Evolutionary conservation across 176 grass and related monocot species (phyloP), one percentile per base, ranked within the genome.

Genomic region (Microstegium vimineum): DNA sequence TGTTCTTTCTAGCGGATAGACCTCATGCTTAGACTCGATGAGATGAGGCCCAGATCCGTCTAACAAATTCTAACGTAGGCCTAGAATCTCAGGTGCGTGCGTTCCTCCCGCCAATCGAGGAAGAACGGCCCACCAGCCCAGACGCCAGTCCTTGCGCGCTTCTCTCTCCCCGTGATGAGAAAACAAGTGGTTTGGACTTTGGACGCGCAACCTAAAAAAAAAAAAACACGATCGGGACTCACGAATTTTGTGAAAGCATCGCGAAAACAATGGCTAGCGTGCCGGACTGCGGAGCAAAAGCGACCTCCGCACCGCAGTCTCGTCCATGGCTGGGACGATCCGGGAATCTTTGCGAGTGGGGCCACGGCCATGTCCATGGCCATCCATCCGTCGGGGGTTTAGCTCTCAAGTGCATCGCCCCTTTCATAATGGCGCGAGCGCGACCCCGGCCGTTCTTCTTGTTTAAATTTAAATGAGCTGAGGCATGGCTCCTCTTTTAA

Each of bases 401-500:
- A 37, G 47, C 61, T 67, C 72, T 84, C 82, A 57, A 75, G 71
- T 76, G 72, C 72, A 84, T 31, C 45, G 5, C 59, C 72, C 62
- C 20, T 75, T 66, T 76, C 72, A 84, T 67, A 3, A 76, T 84
- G 16, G 10, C 43, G 1, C 23, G 61, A n/a, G n/a, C n/a, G n/a
- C n/a, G n/a, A n/a, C 12, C 1, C 61, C 5, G 13, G 14, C 3
- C 2, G 6, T 9, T 17, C 10, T 76, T 66, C 71, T 83, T n/a
- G n/a, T n/a, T n/a, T n/a, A n/a, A n/a, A n/a, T n/a, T n/a, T 83
- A 83, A 83, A 66, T 75, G 31, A 74, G 26, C 52, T 75, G 31
- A 74, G 26, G 25, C 34, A 51, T 10, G 4, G 20, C 57, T 42
- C 8, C 27, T 43, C n/a, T 73, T 82, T 62, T 46, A 17, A 64